A percentile compares a stretch with the other conserved stretches of the same genome.
Conservation (phyloP, 345 rosid genomes). For the Erodium maritimum region DNA sequence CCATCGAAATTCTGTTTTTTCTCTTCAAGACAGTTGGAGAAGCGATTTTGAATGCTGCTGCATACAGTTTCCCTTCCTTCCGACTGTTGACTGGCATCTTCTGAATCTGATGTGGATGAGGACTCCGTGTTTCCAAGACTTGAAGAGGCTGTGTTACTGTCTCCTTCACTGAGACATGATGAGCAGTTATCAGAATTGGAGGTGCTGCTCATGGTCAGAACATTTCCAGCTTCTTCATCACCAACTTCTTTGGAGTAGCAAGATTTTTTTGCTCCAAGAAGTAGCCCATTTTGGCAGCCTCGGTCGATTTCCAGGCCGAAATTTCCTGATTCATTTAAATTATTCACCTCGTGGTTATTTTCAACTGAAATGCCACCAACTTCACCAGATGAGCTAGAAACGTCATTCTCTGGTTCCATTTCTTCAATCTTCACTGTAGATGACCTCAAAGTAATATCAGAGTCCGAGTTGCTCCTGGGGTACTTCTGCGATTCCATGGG, state of each 20-base stretch:
- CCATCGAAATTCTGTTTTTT: slow-evolving; percentile 19
- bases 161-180: slow-evolving; percentile 80
- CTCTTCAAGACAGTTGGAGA: slow-evolving; percentile 28
- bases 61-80: slow-evolving; percentile 39
- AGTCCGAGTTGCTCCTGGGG: slow-evolving; percentile 49
- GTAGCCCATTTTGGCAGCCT: slow-evolving; percentile 25
- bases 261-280: slow-evolving; percentile 16
- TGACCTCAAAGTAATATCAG: slow-evolving; percentile 41
- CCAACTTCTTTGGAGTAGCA: slow-evolving; percentile 25
- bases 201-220: slow-evolving; percentile 23
- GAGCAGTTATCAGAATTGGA: slow-evolving; percentile 83
- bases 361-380: slow-evolving; percentile 28
- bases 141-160: slow-evolving; percentile 59
- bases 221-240: slow-evolving; percentile 20
- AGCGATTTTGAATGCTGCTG: slow-evolving; percentile 15
- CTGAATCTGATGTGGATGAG: slow-evolving; percentile 78
- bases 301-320: slow-evolving; percentile 16
- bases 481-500: slow-evolving; percentile 49
- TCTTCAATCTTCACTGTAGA: slow-evolving; percentile 33
- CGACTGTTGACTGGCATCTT: slow-evolving; percentile 56
- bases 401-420: slow-evolving; percentile 14
- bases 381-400: slow-evolving; percentile 26
- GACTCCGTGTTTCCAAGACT: slow-evolving; percentile 56
- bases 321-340: slow-evolving; percentile 14
- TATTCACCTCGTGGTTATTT: slow-evolving; percentile 18